Evolutionary conservation across 2,329 filamentous ascomycete genomes (phyloP).

Genomic region (Pseudogymnoascus sp.): DNA sequence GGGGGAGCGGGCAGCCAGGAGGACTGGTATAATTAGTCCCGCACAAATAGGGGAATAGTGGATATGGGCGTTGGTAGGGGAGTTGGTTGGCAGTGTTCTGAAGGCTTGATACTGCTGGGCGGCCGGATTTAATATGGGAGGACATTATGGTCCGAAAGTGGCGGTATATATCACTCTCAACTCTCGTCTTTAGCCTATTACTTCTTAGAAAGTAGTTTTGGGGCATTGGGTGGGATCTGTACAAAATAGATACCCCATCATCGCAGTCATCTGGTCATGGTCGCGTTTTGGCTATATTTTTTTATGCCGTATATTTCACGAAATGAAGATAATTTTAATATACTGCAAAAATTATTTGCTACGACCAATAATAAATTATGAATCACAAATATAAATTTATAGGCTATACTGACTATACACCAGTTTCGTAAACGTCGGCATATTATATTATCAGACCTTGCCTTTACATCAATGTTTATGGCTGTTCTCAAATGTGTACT

Average conservation of each 20-base stretch:
- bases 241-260: neutral
- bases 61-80: neutral
- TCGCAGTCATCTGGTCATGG: neutral
- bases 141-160: neutral
- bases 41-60: neutral
- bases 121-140: neutral
- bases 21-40: conserved; percentile 6
- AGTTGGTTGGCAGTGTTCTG: neutral
- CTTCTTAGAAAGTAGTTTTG: conserved; percentile 4
- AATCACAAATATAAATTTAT: neutral
- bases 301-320: neutral
- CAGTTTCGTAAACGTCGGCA: neutral
- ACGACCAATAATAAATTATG: neutral
- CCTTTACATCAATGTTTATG: neutral
- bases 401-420: neutral
- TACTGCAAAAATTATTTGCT: neutral
- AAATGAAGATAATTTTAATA: neutral
- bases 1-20: neutral
- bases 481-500: neutral
- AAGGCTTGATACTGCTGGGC: neutral
- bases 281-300: neutral
- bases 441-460: neutral
- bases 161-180: conserved; percentile 9
- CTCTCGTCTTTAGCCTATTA: conserved; percentile 5
- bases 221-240: neutral